Percentiles rank a stretch among this genome's conserved stretches.
These are phyloP conservation scores for Sclerotinia glacialis DNA, from an alignment of 2,329 filamentous ascomycete genomes.

Conservation along the genomic window DNA sequence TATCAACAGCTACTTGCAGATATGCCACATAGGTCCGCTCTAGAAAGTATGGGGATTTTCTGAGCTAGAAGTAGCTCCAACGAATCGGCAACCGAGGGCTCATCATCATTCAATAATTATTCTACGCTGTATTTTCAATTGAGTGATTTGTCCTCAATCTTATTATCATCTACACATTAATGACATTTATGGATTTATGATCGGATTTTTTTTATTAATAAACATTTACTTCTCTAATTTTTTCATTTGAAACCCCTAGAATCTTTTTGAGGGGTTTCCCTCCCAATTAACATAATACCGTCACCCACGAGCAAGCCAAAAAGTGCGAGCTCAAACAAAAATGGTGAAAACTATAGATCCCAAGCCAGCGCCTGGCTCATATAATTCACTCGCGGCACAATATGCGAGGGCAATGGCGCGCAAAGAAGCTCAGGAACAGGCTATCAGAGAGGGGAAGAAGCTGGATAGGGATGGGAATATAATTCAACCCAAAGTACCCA, in stretches of 20 bases:
- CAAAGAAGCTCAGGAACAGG: constrained; percentile 34
- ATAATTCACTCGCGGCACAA: constrained; percentile 37
- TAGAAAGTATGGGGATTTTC: constrained; percentile 1
- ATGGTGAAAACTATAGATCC: constrained; percentile 32
- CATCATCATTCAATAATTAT: neutral
- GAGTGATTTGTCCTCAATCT: constrained; percentile 20
- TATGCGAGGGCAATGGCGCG: constrained; percentile 37
- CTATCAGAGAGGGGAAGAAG: constrained; percentile 27
- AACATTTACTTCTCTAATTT: neutral
- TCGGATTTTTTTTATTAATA: neutral
- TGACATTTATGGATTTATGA: neutral
- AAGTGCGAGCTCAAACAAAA: constrained; percentile 14
- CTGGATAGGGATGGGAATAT: constrained; percentile 19
- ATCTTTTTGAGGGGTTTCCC: neutral
- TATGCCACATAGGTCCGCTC: neutral
- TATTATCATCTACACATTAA: neutral
- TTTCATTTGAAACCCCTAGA: neutral
- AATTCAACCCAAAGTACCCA: constrained; percentile 16
- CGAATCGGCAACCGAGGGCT: constrained; percentile 14
- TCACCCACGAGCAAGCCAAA: neutral
- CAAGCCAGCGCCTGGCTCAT: constrained; percentile 34
- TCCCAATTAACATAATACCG: neutral
- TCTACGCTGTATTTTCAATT: constrained; percentile 3
- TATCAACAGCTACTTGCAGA: neutral
- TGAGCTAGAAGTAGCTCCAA: constrained; percentile 2